A percentile compares a stretch with the other conserved stretches of the same genome.
phyloP scores from a whole-genome alignment of 306 rosid species.

The Purshia tridentata region DNA sequence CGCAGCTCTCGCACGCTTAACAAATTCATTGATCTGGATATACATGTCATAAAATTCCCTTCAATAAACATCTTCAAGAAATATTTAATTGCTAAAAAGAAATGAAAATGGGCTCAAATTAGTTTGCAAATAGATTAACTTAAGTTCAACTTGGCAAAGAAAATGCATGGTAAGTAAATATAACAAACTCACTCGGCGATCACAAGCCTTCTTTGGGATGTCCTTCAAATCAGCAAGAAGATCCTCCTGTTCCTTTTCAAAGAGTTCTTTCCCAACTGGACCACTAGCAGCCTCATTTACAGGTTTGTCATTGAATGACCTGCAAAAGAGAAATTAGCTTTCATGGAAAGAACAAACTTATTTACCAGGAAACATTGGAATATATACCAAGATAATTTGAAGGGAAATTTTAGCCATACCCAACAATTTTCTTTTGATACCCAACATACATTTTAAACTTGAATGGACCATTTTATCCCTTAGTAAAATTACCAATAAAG shows the following conservation, averaged over 20 bases:
- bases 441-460: too few species aligned
- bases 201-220: constrained; percentile 93
- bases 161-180: background rate
- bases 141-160: background rate
- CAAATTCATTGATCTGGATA: constrained; percentile 86
- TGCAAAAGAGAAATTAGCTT: constrained; percentile 27
- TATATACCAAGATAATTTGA: background rate
- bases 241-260: constrained; percentile 86
- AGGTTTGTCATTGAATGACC: constrained; percentile 93
- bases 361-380: background rate
- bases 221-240: constrained; percentile 90
- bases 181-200: constrained; percentile 67
- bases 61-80: background rate
- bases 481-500: too few species aligned
- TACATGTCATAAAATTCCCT: background rate
- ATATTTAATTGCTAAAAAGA: background rate
- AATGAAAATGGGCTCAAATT: background rate
- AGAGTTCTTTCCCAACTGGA: constrained; percentile 81
- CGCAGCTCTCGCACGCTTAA: constrained; percentile 87
- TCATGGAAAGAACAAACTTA: background rate
- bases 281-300: constrained; percentile 47
- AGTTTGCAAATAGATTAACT: background rate
- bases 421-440: too few species aligned
- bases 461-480: too few species aligned
- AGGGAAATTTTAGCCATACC: too few species aligned